Evolutionary conservation across 2,329 filamentous ascomycete species (phyloP).

Genomic region (Microdochium nivale): DNA sequence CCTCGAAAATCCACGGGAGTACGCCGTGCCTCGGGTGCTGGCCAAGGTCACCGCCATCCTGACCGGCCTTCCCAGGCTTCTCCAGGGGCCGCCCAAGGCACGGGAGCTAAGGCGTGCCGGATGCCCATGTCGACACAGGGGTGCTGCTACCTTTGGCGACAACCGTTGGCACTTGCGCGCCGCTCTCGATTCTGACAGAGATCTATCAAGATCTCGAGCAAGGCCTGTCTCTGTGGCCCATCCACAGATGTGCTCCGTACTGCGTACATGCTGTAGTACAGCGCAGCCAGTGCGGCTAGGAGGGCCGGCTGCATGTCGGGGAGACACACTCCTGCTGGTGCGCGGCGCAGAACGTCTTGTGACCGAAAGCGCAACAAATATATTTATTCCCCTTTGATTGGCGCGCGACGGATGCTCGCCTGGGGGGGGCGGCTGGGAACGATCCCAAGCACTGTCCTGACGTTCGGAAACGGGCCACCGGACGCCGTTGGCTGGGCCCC

Average conservation of each 20-base stretch:
- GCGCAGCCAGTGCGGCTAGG: not conserved
- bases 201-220: too few relatives aligned
- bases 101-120: not conserved
- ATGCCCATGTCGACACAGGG: constrained; percentile 1
- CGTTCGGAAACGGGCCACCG: not conserved
- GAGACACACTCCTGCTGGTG: not conserved
- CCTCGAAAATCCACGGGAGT: not conserved
- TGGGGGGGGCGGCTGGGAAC: too few relatives aligned
- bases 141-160: not conserved
- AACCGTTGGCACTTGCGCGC: not conserved
- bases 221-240: too few relatives aligned
- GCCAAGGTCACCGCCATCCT: not conserved
- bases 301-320: not conserved
- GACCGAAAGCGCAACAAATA: not conserved
- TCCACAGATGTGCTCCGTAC: too few relatives aligned
- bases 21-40: too few relatives aligned
- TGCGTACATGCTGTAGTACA: too few relatives aligned
- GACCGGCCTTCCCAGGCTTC: not conserved
- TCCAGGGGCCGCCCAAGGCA: not conserved
- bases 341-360: not conserved
- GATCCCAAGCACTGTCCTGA: not conserved
- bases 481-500: not conserved
- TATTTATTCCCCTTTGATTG: not conserved
- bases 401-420: too few relatives aligned
- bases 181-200: too few relatives aligned